These are phyloP conservation scores for Paraurostyla sp. DNA, from an alignment of 73 alveolate species.

Conservation along the genomic window DNA sequence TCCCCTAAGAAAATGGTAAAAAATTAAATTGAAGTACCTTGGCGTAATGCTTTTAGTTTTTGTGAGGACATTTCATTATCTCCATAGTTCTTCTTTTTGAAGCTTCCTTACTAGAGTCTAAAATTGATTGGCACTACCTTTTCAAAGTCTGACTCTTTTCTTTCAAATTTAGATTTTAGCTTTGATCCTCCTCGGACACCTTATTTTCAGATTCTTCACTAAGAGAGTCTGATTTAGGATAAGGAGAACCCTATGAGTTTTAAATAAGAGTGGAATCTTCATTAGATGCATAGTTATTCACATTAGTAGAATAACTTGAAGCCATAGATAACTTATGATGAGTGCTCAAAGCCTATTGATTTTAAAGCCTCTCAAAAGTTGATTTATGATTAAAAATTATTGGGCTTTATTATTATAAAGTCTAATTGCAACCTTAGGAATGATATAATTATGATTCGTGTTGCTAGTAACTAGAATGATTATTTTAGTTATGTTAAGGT, in stretches of 20 bases:
- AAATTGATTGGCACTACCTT: neutral
- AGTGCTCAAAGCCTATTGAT: neutral
- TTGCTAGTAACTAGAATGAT: too few relatives aligned
- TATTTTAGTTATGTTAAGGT: too few relatives aligned
- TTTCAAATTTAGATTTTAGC: neutral
- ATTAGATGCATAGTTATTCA: neutral
- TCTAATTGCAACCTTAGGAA: too few relatives aligned
- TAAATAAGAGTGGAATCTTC: neutral
- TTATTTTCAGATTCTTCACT: neutral
- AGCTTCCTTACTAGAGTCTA: neutral
- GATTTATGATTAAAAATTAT: too few relatives aligned
- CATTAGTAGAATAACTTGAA: neutral
- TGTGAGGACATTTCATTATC: slow-evolving; percentile 77
- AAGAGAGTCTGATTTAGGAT: neutral
- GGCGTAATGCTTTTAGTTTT: slow-evolving; percentile 77
- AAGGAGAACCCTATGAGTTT: neutral
- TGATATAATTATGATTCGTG: too few relatives aligned
- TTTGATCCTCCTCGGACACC: neutral
- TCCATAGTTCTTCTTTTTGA: slow-evolving; percentile 49
- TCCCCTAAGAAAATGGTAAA: slow-evolving; percentile 67
- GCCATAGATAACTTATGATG: neutral
- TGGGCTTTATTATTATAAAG: too few relatives aligned
- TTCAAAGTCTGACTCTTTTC: neutral
- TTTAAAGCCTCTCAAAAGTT: too few relatives aligned
- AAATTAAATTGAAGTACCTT: slow-evolving; percentile 30